phyloP scores from a whole-genome alignment of 2,329 filamentous ascomycete species.

The Boeremia lycopersici region DNA sequence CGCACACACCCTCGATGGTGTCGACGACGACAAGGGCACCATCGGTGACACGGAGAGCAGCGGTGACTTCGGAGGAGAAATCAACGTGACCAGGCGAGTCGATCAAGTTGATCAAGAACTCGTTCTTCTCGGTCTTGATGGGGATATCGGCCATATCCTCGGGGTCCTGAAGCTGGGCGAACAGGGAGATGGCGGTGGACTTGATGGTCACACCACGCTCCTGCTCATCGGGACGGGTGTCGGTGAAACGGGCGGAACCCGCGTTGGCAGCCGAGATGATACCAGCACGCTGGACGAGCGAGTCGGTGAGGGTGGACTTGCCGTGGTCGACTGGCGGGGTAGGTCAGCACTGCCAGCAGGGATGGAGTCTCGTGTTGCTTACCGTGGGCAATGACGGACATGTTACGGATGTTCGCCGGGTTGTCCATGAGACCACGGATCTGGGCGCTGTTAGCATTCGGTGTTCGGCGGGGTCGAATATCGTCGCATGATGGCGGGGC shows the following conservation, averaged over 20 bases:
- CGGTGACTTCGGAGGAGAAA: slow-evolving; percentile 99
- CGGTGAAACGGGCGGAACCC: slow-evolving; percentile 92
- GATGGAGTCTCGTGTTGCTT: slow-evolving; percentile 39
- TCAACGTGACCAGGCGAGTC: slow-evolving; percentile 99
- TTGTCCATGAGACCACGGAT: slow-evolving; percentile 81
- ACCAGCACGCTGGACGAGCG: slow-evolving; percentile 97
- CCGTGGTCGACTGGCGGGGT: slow-evolving; percentile 82
- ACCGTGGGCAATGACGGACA: slow-evolving; percentile 99
- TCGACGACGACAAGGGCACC: slow-evolving; percentile 99
- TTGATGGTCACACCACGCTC: slow-evolving; percentile 99
- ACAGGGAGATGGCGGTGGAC: slow-evolving; percentile 99
- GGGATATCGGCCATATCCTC: slow-evolving; percentile 96
- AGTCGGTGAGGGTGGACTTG: slow-evolving; percentile 99
- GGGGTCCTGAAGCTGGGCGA: slow-evolving; percentile 77
- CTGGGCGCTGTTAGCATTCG: slow-evolving; percentile 52
- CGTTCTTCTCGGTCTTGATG: slow-evolving; percentile 85
- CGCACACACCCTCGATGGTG: slow-evolving; percentile 99
- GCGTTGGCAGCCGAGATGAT: slow-evolving; percentile 99
- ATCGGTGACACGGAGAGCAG: slow-evolving; percentile 98
- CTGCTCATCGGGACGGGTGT: slow-evolving; percentile 97
- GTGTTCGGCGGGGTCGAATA: slow-evolving; percentile 13
- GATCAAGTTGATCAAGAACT: slow-evolving; percentile 99
- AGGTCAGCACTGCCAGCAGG: slow-evolving; percentile 30
- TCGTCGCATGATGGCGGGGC: slow-evolving; percentile 24
- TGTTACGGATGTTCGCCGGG: slow-evolving; percentile 82